phyloP scores from a whole-genome alignment of 1,284 basidiomycete species.

The Austropuccinia psidii region DNA sequence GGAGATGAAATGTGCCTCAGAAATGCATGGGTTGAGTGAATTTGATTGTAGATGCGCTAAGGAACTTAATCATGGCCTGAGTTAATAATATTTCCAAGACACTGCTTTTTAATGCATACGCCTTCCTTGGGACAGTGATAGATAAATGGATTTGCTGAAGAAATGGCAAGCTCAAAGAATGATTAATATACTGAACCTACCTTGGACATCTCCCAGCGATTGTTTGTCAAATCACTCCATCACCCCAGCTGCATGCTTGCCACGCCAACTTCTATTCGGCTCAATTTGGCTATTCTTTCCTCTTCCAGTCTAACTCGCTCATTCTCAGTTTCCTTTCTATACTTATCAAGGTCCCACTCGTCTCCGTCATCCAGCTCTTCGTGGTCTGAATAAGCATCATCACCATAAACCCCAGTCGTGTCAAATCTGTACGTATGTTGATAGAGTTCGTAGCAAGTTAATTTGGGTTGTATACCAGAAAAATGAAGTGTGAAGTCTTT shows the following conservation, averaged over 20 bases:
- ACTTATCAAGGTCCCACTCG: slow-evolving; percentile 64
- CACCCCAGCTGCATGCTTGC: background rate
- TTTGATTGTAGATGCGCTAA: too few relatives aligned
- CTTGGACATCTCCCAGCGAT: too few relatives aligned
- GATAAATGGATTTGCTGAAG: too few relatives aligned
- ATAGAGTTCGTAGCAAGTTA: slow-evolving; percentile 48
- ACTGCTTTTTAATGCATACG: too few relatives aligned
- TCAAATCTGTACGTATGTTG: slow-evolving; percentile 79
- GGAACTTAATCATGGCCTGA: too few relatives aligned
- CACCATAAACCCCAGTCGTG: slow-evolving; percentile 55
- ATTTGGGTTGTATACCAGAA: background rate
- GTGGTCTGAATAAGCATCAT: slow-evolving; percentile 46
- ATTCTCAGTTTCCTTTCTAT: slow-evolving; percentile 59
- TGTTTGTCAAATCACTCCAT: too few relatives aligned
- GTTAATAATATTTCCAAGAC: too few relatives aligned
- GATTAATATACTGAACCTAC: too few relatives aligned
- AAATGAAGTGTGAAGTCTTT: slow-evolving; percentile 9
- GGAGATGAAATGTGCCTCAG: too few relatives aligned
- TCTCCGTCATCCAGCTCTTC: slow-evolving; percentile 58
- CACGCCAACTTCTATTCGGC: slow-evolving; percentile 30
- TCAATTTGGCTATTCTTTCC: slow-evolving; percentile 38
- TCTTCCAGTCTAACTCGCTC: slow-evolving; percentile 47
- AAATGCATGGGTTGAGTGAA: too few relatives aligned
- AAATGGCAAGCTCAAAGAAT: too few relatives aligned
- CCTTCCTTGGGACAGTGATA: too few relatives aligned